Conservation (phyloP, 495 filamentous ascomycete species). For the Schizothecium vesticola region DNA sequence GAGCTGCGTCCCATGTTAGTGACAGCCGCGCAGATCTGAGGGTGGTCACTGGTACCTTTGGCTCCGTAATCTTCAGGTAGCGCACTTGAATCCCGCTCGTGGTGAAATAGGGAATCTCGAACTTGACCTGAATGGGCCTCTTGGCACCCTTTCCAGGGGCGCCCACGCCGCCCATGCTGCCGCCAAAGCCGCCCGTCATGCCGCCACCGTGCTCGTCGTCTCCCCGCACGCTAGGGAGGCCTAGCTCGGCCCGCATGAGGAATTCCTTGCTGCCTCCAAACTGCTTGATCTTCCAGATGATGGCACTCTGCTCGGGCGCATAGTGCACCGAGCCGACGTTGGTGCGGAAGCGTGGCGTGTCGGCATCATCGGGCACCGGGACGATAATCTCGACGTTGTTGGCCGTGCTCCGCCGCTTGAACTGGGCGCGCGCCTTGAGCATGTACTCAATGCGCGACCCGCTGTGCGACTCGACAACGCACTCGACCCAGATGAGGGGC, state of each 20-base stretch:
- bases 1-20: conserved; percentile 49
- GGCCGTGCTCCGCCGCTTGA: conserved; percentile 94
- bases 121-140: conserved; percentile 96
- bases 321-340: conserved; percentile 99
- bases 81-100: conserved; percentile 97
- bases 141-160: conserved; percentile 73
- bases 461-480: conserved; percentile 90
- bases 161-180: conserved; percentile 81
- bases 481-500: conserved; percentile 98
- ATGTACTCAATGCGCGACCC: conserved; percentile 96
- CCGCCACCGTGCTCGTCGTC: conserved; percentile 94
- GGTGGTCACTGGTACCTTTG: conserved; percentile 63
- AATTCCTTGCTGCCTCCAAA: conserved; percentile 98
- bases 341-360: conserved; percentile 92
- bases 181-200: conserved; percentile 94
- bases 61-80: conserved; percentile 99
- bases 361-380: conserved; percentile 95
- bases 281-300: conserved; percentile 99
- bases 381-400: conserved; percentile 99
- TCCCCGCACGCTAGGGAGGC: conserved; percentile 87
- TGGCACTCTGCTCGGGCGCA: conserved; percentile 93
- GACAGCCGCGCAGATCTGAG: neutral
- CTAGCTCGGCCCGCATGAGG: conserved; percentile 97
- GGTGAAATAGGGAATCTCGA: conserved; percentile 99
- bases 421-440: conserved; percentile 96